Conservation (phyloP, 352 stramenopile species). For the Globisporangium viniferum region DNA sequence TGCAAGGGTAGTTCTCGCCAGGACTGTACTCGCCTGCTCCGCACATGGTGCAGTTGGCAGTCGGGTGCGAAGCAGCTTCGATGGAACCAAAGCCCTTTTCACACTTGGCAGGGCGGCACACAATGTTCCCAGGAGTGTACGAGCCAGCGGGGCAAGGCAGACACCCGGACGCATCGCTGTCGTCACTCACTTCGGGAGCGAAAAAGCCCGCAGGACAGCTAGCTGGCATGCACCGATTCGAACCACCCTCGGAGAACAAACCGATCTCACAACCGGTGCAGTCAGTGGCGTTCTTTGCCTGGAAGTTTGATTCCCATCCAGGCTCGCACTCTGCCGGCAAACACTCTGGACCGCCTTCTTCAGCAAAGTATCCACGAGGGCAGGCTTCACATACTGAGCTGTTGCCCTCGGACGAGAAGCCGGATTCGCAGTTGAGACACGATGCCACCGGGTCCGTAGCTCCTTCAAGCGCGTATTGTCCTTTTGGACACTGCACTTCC, state of each 20-base stretch:
- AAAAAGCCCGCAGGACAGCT: constrained; percentile 36
- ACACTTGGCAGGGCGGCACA: constrained; percentile 37
- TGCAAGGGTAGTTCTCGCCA: constrained; percentile 48
- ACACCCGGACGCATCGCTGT: constrained; percentile 22
- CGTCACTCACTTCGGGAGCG: constrained; percentile 28
- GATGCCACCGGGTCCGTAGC: constrained; percentile 25
- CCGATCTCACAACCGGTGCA: constrained; percentile 44
- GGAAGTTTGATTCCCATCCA: constrained; percentile 36
- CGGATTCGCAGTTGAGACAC: constrained; percentile 29
- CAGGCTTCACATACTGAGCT: constrained; percentile 31
- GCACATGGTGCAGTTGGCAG: constrained; percentile 45
- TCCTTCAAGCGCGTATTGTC: constrained; percentile 25
- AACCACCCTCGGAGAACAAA: constrained; percentile 35
- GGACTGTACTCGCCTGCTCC: constrained; percentile 34
- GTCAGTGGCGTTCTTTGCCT: constrained; percentile 36
- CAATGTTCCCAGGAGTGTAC: constrained; percentile 32
- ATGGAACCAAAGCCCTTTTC: constrained; percentile 35
- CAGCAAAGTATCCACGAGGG: constrained; percentile 26
- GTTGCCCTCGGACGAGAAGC: constrained; percentile 37
- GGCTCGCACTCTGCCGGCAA: constrained; percentile 28
- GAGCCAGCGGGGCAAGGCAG: constrained; percentile 32
- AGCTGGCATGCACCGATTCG: constrained; percentile 26
- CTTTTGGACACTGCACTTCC: constrained; percentile 27
- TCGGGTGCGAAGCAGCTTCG: constrained; percentile 30
- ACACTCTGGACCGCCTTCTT: constrained; percentile 21